Conservation (phyloP, 208 protist species). For the Leishmania aethiopica region DNA sequence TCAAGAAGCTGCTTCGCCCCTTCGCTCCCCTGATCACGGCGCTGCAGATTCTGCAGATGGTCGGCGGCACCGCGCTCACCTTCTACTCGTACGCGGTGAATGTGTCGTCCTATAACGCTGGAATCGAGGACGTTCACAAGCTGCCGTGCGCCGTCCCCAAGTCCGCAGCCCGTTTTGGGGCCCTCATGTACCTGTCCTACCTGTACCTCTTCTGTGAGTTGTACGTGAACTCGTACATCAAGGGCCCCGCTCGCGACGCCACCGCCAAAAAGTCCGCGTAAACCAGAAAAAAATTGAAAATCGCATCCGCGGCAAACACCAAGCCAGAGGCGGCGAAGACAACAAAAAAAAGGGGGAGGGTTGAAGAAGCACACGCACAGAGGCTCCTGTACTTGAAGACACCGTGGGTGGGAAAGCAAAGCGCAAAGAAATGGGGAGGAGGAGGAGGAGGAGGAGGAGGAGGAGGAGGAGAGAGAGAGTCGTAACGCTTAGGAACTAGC, state of each 20-base stretch:
- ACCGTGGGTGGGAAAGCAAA: neutral
- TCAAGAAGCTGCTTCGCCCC: conserved; percentile 62
- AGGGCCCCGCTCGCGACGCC: conserved; percentile 20
- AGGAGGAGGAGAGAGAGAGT: neutral
- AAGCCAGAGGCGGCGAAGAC: neutral
- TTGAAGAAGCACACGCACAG: neutral
- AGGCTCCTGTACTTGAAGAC: neutral
- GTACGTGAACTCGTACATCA: conserved; percentile 83
- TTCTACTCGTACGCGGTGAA: conserved; percentile 55
- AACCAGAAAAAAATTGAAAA: neutral
- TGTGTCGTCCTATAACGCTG: conserved; percentile 39
- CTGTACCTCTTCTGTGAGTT: conserved; percentile 90
- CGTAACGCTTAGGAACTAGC: neutral
- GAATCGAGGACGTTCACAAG: conserved; percentile 41
- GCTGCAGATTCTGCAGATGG: conserved; percentile 94
- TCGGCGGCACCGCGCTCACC: conserved; percentile 53
- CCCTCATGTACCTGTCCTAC: conserved; percentile 92
- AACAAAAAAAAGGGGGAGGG: neutral
- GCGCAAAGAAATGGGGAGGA: neutral
- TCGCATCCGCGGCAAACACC: neutral
- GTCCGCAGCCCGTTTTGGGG: conserved; percentile 51
- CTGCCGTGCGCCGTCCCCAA: conserved; percentile 58
- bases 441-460: neutral
- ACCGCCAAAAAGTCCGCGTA: conserved; percentile 32
- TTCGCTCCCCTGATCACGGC: conserved; percentile 86